Conservation (phyloP, 768 basidiomycete genomes). For the Clavulina sp. region DNA sequence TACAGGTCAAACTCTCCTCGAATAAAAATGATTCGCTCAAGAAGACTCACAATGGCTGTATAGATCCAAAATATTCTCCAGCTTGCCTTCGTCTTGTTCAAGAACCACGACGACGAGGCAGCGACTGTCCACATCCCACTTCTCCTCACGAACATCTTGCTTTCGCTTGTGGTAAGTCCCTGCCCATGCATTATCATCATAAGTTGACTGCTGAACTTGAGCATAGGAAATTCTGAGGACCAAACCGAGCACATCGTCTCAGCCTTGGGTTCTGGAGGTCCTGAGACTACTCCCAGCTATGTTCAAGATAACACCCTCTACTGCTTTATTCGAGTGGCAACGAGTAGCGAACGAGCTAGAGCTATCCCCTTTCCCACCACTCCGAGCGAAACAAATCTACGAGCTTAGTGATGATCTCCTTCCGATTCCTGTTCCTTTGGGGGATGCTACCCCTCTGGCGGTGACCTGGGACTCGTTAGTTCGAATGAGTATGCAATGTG, state of each 20-base stretch:
- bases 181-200: background rate
- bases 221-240: no score
- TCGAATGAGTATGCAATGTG: no score
- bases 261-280: no score
- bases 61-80: constrained; percentile 50
- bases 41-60: background rate
- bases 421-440: no score
- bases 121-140: constrained; percentile 58
- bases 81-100: constrained; percentile 60
- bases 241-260: no score
- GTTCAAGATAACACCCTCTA: no score
- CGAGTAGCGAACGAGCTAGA: background rate
- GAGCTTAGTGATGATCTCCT: background rate
- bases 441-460: no score
- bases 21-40: background rate
- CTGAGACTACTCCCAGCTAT: no score
- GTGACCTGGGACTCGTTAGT: no score
- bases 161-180: background rate
- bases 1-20: background rate
- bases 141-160: constrained; percentile 28
- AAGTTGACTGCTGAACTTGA: background rate
- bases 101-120: constrained; percentile 74
- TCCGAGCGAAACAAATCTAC: background rate
- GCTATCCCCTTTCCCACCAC: background rate
- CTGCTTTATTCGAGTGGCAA: background rate